phyloP scores from a whole-genome alignment of 495 filamentous ascomycete genomes.

The Podospora appendiculata region DNA sequence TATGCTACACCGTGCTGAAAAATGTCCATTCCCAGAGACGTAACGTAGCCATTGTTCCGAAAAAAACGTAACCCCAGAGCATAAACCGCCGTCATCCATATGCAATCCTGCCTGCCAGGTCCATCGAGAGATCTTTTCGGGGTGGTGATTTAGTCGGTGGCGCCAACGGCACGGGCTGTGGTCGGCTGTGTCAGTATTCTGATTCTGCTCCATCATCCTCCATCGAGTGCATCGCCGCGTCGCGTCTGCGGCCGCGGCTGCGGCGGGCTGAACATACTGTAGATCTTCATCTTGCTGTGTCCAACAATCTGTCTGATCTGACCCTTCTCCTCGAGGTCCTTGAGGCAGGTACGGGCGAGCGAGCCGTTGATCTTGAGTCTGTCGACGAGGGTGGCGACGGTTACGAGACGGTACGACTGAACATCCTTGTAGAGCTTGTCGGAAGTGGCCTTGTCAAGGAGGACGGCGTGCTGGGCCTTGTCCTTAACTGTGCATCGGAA shows the following conservation, averaged over 20 bases:
- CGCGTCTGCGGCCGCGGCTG: not conserved
- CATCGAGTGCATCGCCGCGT: not conserved
- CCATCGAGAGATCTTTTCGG: constrained; percentile 21
- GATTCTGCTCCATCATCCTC: not conserved
- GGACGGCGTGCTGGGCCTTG: constrained; percentile 96
- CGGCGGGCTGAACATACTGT: constrained; percentile 60
- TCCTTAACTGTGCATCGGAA: constrained; percentile 75
- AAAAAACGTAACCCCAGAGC: constrained; percentile 20
- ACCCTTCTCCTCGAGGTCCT: constrained; percentile 95
- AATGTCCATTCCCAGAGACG: constrained; percentile 24
- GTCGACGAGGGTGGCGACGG: constrained; percentile 96
- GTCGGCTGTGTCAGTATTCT: constrained; percentile 27
- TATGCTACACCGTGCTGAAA: constrained; percentile 29
- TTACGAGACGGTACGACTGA: constrained; percentile 99
- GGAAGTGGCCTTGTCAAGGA: constrained; percentile 70
- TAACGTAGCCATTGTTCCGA: constrained; percentile 20
- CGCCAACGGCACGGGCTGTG: constrained; percentile 54
- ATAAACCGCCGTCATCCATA: constrained; percentile 23
- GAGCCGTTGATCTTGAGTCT: constrained; percentile 99
- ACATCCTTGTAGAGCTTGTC: constrained; percentile 98
- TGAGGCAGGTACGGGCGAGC: constrained; percentile 80
- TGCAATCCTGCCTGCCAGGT: constrained; percentile 16
- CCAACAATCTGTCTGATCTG: constrained; percentile 96
- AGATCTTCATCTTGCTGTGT: constrained; percentile 96
- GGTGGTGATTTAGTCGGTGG: constrained; percentile 42